Conservation (phyloP, 306 rosid genomes). For the Hippophae gyantsensis region DNA sequence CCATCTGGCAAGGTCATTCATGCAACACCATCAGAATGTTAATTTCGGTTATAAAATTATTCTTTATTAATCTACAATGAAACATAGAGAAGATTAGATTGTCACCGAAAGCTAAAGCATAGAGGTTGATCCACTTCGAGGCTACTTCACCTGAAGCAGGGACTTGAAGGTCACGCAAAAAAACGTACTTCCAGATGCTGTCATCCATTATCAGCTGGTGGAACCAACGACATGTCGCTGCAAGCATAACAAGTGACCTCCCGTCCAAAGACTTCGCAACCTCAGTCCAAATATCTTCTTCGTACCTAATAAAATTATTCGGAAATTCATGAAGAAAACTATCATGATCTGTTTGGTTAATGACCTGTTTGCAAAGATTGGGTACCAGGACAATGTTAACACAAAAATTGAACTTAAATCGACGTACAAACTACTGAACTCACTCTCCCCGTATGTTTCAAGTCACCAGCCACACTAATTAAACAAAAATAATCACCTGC, state of each 20-base stretch:
- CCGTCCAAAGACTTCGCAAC: constrained; percentile 74
- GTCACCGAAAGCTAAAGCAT: constrained; percentile 68
- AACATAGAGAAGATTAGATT: background rate
- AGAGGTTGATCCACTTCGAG: constrained; percentile 64
- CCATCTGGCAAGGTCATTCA: constrained; percentile 46
- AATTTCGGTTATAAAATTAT: background rate
- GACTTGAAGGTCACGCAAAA: constrained; percentile 83
- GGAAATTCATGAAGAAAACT: background rate
- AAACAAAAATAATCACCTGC: too few relatives aligned
- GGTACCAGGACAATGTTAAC: too few relatives aligned
- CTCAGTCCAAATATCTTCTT: constrained; percentile 90
- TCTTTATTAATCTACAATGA: background rate
- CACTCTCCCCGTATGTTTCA: too few relatives aligned
- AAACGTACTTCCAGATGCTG: constrained; percentile 66
- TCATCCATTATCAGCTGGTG: constrained; percentile 58
- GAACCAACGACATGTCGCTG: constrained; percentile 77
- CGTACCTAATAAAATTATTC: constrained; percentile 40
- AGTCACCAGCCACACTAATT: too few relatives aligned
- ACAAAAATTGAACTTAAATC: too few relatives aligned
- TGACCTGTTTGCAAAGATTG: too few relatives aligned
- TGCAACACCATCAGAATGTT: constrained; percentile 12
- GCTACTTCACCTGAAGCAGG: constrained; percentile 48
- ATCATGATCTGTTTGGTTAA: constrained; percentile 3
- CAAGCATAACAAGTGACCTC: constrained; percentile 71
- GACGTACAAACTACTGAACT: too few relatives aligned